Evolutionary conservation across 2,329 filamentous ascomycete genomes (phyloP), one percentile per base, ranked within the genome.

Genomic region (Penicillium sp.): DNA sequence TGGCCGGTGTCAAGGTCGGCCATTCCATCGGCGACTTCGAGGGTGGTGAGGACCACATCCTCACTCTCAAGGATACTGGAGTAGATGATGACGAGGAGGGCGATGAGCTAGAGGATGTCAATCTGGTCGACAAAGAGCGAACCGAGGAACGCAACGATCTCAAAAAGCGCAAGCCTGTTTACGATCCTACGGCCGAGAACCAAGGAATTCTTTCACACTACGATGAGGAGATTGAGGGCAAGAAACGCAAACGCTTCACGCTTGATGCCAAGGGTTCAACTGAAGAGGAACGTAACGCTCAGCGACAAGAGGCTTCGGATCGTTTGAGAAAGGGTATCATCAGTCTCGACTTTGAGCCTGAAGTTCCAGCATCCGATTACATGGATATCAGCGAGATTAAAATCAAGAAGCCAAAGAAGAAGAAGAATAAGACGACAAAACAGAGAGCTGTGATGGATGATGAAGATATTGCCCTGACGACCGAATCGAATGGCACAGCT

Each of bases 31-130:
- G 83, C 4, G 83, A 89, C 21, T 93, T 99, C 57, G 85, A 89
- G 23, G 90, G 90, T 47, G 79, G 67, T 2, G 86, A 89, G 53
- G 92, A 96, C 53, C 91, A 97, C 68, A 85, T 99, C 29, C 78
- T 99, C 48, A 96, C 93, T 0, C 81, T 99, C n/a, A 96, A 96
- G 68, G 94, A 99, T 73, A 84, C 88, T 1, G 90, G 89, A 1
- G 90, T 99, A 49, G 84, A 91, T 45, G 85, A 89, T 29, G 89
- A 93, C 52, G 91, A 90, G 26, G 88, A 91, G 53, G 93, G 90
- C 2, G 94, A 97, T 69, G 91, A 97, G 73, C 80, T 99, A 47
- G 72, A 77, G 47, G 74, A 77, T 58, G 51, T 74, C 13, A 65
- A 73, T 7, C 41, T 78, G 48, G 65, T 68, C n/a, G 75, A 77